phyloP scores from a whole-genome alignment of 495 filamentous ascomycete genomes.

The Penicillium maclennaniae region DNA sequence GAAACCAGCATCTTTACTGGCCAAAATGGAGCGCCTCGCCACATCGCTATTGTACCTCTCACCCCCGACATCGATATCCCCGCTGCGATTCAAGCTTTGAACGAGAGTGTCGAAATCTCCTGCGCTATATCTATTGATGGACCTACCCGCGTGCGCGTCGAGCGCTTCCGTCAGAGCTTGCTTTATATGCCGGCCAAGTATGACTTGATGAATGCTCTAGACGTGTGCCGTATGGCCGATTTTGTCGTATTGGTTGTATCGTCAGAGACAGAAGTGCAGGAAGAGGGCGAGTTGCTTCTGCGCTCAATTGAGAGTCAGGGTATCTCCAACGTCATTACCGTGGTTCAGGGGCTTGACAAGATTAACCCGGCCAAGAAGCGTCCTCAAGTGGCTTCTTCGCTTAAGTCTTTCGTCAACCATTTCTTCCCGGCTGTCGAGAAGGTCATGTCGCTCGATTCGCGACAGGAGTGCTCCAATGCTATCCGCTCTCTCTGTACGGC shows the following conservation, averaged over 20 bases:
- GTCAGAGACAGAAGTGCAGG: conserved; percentile 75
- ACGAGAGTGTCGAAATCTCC: conserved; percentile 72
- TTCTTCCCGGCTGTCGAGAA: conserved; percentile 90
- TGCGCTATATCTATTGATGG: conserved; percentile 58
- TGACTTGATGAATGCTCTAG: conserved; percentile 70
- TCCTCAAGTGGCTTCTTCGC: conserved; percentile 67
- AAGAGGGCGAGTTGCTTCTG: conserved; percentile 74
- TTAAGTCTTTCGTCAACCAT: conserved; percentile 87
- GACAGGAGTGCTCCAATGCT: conserved; percentile 84
- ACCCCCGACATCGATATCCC: conserved; percentile 64
- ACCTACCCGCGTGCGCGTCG: conserved; percentile 62
- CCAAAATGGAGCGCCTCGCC: conserved; percentile 77
- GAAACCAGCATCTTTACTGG: conserved; percentile 78
- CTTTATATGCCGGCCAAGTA: conserved; percentile 72
- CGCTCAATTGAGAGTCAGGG: conserved; percentile 88
- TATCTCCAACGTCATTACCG: conserved; percentile 76
- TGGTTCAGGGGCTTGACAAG: conserved; percentile 73
- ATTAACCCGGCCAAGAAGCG: conserved; percentile 75
- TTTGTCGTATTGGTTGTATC: conserved; percentile 84
- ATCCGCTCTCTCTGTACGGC: conserved; percentile 86
- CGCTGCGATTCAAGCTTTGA: conserved; percentile 65
- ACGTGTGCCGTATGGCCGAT: conserved; percentile 85
- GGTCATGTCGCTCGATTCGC: conserved; percentile 76
- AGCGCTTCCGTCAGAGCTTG: conserved; percentile 88
- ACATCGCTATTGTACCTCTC: conserved; percentile 88